A percentile compares a stretch with the other conserved stretches of the same genome.
phyloP scores from a whole-genome alignment of 257 asterid genomes.

The Avicennia marina region DNA sequence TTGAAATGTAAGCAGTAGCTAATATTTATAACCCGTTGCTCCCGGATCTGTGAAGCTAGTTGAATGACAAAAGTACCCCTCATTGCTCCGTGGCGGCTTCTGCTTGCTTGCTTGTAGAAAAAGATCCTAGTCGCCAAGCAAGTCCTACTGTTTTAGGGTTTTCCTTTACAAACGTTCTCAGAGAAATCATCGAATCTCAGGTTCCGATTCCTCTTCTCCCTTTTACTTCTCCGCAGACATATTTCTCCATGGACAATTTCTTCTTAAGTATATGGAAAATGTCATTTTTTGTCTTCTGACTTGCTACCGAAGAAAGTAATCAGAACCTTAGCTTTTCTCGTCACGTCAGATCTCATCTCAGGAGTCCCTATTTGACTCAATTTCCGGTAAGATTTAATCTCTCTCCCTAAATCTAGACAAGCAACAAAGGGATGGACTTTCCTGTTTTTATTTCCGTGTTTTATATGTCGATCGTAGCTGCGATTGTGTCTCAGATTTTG shows the following conservation, averaged over 20 bases:
- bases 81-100: too few relatives aligned
- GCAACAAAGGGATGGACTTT: constrained; percentile 16
- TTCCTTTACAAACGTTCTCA: background rate
- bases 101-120: too few relatives aligned
- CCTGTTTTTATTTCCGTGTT: constrained; percentile 17
- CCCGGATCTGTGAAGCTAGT: too few relatives aligned
- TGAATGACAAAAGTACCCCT: constrained; percentile 16
- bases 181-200: constrained; percentile 26
- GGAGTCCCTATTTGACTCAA: constrained; percentile 6
- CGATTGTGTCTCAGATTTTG: constrained; percentile 35
- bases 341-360: constrained; percentile 18
- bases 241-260: background rate
- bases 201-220: constrained; percentile 19
- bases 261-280: background rate
- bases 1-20: too few relatives aligned
- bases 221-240: background rate
- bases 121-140: too few relatives aligned
- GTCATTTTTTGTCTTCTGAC: constrained; percentile 21
- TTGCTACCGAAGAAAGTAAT: constrained; percentile 48
- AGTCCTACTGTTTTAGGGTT: constrained; percentile 21
- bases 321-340: constrained; percentile 26
- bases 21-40: background rate
- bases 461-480: constrained; percentile 17
- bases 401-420: constrained; percentile 7
- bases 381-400: constrained; percentile 20